Evolutionary conservation across 78 protist species (phyloP), one percentile per base, ranked within the genome.

Genomic region (Pigoraptor vietnamica): DNA sequence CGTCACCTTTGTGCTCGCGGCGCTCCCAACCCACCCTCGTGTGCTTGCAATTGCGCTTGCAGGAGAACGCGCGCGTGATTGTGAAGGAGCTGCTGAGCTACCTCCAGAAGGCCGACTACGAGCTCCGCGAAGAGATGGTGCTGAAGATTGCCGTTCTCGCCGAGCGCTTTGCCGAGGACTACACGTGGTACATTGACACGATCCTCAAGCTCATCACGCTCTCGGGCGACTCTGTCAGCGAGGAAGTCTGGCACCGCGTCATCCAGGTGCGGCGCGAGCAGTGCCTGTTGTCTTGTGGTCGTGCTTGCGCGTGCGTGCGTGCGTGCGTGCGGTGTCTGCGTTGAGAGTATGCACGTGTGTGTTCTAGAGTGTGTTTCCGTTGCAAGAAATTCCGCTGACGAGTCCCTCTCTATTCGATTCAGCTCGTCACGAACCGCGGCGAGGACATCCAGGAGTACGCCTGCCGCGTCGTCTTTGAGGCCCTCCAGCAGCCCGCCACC

Each of bases 141-240:
- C 89, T 98, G 36, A 96, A 96, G 89, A 96, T 98, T 56, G 99
- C 99, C 93, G 96, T 98, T 89, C 94, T 98, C 0, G 99, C 99
- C 19, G 99, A 98, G 93, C 96, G 88, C 33, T 98, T 91, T 91
- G 96, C 99, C 39, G 39, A 91, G 6, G 96, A 96, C 86, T 89
- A 91, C 87, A 37, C 96, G 34, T 98, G 99, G 98, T 98, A 98
- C 95, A 96, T 98, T 37, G 99, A 98, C 89, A 95, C 93, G 81
- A 93, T 98, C 91, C 83, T 98, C 39, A 88, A 90, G 36, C 96
- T 98, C 55, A 94, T 98, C 92, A 34, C 91, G 33, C 24, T 56
- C 0, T 99, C 98, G 34, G 99, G 99, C 39, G 99, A 98, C 92
- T 91, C 90, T 89, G 98, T 98, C 55, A 36, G 95, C 29, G 97